A percentile compares a stretch with the other conserved stretches of the same genome.
Conservation (phyloP, 2,329 filamentous ascomycete genomes). For the Sporothrix curviconia region DNA sequence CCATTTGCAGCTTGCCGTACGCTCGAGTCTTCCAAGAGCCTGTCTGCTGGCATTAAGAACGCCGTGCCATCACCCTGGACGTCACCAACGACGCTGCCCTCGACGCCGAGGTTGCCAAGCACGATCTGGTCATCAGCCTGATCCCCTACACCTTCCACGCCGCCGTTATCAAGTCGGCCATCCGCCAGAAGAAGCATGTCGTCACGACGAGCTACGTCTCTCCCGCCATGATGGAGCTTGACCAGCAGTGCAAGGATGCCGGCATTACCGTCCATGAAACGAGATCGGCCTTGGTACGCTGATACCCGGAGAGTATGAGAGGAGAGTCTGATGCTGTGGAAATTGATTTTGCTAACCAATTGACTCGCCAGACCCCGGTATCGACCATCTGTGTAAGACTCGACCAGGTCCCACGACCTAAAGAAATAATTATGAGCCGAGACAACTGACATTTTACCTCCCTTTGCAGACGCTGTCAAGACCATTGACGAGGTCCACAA, state of each 20-base stretch:
- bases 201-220: constrained; percentile 94
- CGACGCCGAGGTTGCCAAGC: constrained; percentile 71
- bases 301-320: not conserved
- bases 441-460: not conserved
- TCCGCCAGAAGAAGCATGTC: constrained; percentile 89
- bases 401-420: not conserved
- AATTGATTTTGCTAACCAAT: constrained; percentile 22
- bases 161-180: constrained; percentile 85
- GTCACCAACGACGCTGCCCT: constrained; percentile 70
- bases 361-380: constrained; percentile 53
- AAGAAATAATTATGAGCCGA: too few species aligned
- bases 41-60: constrained; percentile 65
- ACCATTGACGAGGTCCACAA: constrained; percentile 83
- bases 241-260: constrained; percentile 74
- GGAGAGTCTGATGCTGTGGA: too few species aligned
- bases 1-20: constrained; percentile 68
- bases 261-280: constrained; percentile 97
- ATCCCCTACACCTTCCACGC: constrained; percentile 92
- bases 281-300: constrained; percentile 65
- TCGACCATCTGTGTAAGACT: constrained; percentile 54
- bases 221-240: constrained; percentile 84
- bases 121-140: constrained; percentile 71
- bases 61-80: constrained; percentile 72
- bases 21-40: constrained; percentile 66
- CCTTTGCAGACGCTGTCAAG: constrained; percentile 69